Base-by-base conservation (phyloP, 2,329 filamentous ascomycete genomes). In the Diaporthe citriasiana region DNA sequence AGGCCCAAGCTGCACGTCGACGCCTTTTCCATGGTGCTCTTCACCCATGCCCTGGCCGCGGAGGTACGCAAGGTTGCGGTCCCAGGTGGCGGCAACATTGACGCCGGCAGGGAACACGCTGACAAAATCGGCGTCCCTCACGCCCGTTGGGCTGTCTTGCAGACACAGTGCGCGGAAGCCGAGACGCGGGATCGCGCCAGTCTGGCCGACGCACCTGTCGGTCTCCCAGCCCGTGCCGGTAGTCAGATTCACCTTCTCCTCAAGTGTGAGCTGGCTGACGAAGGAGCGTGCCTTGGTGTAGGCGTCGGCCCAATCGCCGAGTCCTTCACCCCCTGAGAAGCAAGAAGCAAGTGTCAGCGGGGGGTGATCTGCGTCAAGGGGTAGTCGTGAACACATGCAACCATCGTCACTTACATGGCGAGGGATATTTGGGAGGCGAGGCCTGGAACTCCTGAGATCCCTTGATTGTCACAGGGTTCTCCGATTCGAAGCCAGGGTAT, bases 201-300 rank as follows among this genome's bases (percentile, higher is more conserved):
- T 82, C 51, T 80, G 81, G 22, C 83, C 83, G 6, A 82, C 80
- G 71, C 83, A 84, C n/a, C 78, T 70, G 53, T 83, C 80, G 1
- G 80, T 79, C 71, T 83, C 77, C 77, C 82, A 93, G 79, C 93
- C 93, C 66, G 90, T 89, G 77, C 93, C 93, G 8, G 92, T 94
- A 6, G 93, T 94, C 75, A 95, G 82, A 80, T 95, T 94, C 79
- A 94, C 91, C 82, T 95, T 95, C 82, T 95, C 93, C 7, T 89
- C 83, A 68, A 94, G 83, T 2, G 93, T 94, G 79, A 95, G 84
- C 77, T 91, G 87, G 42, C 87, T 87, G 27, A 95, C 92, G 75
- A 94, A 93, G 10, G 87, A 87, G 56, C 88, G 86, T 0, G 93
- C 93, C 79, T 91, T 91, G 17, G 84, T 82, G 79, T 93, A 92